Percentiles rank a stretch among this genome's conserved stretches.
phyloP scores from a whole-genome alignment of 129 eudicot species.

The Helianthus annuus region HanXRQr2.0-SUNRISE NC_035438.2:80482369-80482868 shows the following conservation, averaged over 20 bases:
- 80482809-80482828: conserved; percentile 43
- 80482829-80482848: conserved; percentile 45
- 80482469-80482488: not conserved
- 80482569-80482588: not conserved
- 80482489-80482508: not conserved
- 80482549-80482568: not conserved
- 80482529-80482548: not conserved
- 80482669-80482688: conserved; percentile 13
- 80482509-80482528: not conserved
- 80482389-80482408: no score
- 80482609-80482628: not conserved
- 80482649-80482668: not conserved
- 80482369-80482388: no score
- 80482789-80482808: conserved; percentile 49
- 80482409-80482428: no score
- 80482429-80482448: not conserved
- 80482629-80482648: not conserved
- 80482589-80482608: not conserved
- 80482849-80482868: conserved; percentile 55
- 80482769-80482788: conserved; percentile 55
- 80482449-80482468: not conserved
- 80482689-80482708: conserved; percentile 1
- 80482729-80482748: conserved; percentile 48
- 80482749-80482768: conserved; percentile 54
- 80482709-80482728: conserved; percentile 50